Evolutionary conservation across 192 early-diverging fungal genomes (phyloP).

Genomic region (Coemansia sp.): DNA sequence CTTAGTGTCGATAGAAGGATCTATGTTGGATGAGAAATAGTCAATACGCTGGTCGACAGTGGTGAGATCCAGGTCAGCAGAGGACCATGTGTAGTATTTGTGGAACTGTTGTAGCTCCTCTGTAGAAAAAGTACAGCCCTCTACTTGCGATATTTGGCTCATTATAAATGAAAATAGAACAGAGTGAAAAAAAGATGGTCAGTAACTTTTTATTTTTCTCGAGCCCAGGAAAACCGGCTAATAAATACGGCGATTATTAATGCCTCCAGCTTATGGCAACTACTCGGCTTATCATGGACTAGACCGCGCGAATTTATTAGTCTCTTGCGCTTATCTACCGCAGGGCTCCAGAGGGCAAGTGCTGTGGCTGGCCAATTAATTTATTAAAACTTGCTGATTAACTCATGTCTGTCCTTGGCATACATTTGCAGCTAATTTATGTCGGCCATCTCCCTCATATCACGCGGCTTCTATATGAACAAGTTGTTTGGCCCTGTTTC

Average conservation of each 20-base stretch:
- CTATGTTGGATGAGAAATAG: conserved; percentile 23
- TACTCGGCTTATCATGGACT: not conserved
- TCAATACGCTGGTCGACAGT: conserved; percentile 27
- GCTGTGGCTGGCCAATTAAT: too few relatives aligned
- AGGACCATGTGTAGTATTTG: conserved; percentile 35
- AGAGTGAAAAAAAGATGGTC: not conserved
- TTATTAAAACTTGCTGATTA: too few relatives aligned
- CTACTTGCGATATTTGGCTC: conserved; percentile 39
- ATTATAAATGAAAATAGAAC: not conserved
- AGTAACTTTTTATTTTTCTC: not conserved
- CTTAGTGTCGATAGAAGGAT: conserved; percentile 5
- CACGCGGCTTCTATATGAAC: too few relatives aligned
- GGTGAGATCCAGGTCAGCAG: conserved; percentile 4
- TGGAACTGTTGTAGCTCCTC: conserved; percentile 55
- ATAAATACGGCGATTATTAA: not conserved
- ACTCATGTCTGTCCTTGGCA: too few relatives aligned
- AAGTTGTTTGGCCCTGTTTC: too few relatives aligned
- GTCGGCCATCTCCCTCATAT: too few relatives aligned
- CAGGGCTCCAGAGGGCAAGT: too few relatives aligned
- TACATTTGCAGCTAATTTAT: too few relatives aligned
- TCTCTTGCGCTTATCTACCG: too few relatives aligned
- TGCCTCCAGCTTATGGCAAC: not conserved
- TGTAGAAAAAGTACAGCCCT: conserved; percentile 44
- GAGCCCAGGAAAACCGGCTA: not conserved
- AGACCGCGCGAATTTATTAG: too few relatives aligned